These are phyloP conservation scores for Citrus glauca DNA, from an alignment of 345 rosid genomes.

Conservation along the genomic window DNA sequence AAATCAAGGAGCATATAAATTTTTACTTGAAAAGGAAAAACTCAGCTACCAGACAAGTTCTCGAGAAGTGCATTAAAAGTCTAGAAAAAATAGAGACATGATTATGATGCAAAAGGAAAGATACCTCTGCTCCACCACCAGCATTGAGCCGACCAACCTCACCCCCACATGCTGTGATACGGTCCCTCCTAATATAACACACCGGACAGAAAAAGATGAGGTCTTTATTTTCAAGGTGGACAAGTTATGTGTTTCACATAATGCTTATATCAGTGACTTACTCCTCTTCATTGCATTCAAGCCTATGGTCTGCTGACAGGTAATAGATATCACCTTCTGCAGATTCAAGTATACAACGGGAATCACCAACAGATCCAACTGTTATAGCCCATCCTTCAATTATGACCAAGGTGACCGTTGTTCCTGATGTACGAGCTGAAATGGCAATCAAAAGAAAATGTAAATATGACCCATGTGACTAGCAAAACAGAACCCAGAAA, in stretches of 20 bases:
- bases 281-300: constrained; percentile 94
- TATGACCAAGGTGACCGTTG: constrained; percentile 88
- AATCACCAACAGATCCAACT: constrained; percentile 99
- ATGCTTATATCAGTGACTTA: constrained; percentile 33
- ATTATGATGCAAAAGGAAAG: constrained; percentile 13
- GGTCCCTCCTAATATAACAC: constrained; percentile 65
- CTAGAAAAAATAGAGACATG: constrained; percentile 3
- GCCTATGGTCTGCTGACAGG: constrained; percentile 96
- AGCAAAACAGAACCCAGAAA: neutral
- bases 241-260: neutral
- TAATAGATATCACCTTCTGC: constrained; percentile 87
- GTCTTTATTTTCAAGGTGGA: constrained; percentile 4
- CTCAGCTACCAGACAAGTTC: neutral
- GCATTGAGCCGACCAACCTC: constrained; percentile 97
- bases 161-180: constrained; percentile 95
- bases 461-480: neutral
- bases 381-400: constrained; percentile 92
- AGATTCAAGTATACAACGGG: constrained; percentile 95
- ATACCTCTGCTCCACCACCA: constrained; percentile 98
- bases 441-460: constrained; percentile 2
- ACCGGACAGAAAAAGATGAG: constrained; percentile 6
- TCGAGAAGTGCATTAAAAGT: neutral
- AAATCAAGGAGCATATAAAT: neutral
- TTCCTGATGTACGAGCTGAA: constrained; percentile 87
- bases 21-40: constrained; percentile 1